Conservation (phyloP, 2,329 filamentous ascomycete genomes). For the Phyllosticta paracitricarpa region DNA sequence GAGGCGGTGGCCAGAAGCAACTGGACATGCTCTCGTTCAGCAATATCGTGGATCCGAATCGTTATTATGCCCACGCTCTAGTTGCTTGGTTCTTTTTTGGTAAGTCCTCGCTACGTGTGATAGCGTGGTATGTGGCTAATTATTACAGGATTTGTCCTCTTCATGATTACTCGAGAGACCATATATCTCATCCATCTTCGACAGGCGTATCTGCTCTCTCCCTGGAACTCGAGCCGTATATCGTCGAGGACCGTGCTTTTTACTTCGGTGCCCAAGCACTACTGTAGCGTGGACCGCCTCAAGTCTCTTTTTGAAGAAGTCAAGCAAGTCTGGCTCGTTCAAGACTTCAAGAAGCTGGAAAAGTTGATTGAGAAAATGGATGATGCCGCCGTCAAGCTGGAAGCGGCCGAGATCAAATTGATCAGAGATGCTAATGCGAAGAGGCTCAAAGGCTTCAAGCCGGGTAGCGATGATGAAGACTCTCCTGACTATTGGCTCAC, state of each 20-base stretch:
- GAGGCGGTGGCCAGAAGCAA: slow-evolving; percentile 26
- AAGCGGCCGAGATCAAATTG: slow-evolving; percentile 36
- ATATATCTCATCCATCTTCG: slow-evolving; percentile 39
- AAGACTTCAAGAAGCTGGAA: slow-evolving; percentile 35
- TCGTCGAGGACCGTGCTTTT: slow-evolving; percentile 40
- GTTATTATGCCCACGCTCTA: slow-evolving; percentile 35
- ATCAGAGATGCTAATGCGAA: slow-evolving; percentile 49
- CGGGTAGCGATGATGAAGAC: background rate
- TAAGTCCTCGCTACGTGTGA: slow-evolving; percentile 1
- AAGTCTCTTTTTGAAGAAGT: slow-evolving; percentile 31
- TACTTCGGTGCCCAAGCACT: slow-evolving; percentile 35
- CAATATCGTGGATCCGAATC: slow-evolving; percentile 25
- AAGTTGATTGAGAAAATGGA: slow-evolving; percentile 36
- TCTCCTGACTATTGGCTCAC: slow-evolving; percentile 20
- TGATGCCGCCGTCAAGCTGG: slow-evolving; percentile 32
- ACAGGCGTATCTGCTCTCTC: slow-evolving; percentile 38
- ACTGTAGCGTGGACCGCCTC: slow-evolving; percentile 28
- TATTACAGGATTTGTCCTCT: slow-evolving; percentile 27
- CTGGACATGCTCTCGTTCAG: slow-evolving; percentile 30
- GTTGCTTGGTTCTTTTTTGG: slow-evolving; percentile 18
- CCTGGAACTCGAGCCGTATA: slow-evolving; percentile 33
- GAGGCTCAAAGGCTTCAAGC: slow-evolving; percentile 50
- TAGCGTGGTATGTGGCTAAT: background rate
- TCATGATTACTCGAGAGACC: slow-evolving; percentile 36
- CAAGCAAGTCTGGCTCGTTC: slow-evolving; percentile 37